These are phyloP conservation scores for Gremmenia infestans DNA, from an alignment of 2,329 filamentous ascomycete species.

Conservation along the genomic window DNA sequence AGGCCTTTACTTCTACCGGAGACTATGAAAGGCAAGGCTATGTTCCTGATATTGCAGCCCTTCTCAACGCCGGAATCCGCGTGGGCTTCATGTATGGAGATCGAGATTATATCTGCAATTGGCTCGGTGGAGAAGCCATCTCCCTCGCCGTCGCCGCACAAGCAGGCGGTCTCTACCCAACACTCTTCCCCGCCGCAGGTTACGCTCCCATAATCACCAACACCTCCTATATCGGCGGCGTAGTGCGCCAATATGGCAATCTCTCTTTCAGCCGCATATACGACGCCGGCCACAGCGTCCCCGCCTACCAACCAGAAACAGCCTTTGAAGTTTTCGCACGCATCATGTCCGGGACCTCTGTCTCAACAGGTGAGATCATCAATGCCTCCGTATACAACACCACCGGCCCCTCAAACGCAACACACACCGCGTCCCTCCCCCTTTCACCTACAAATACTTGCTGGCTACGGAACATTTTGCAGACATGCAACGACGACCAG, in stretches of 20 bases:
- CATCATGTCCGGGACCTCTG: slow-evolving; percentile 48
- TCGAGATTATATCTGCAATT: slow-evolving; percentile 60
- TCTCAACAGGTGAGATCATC: slow-evolving; percentile 45
- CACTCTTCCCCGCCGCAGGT: slow-evolving; percentile 58
- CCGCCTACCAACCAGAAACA: slow-evolving; percentile 50
- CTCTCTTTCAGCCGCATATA: slow-evolving; percentile 64
- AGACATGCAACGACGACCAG: slow-evolving; percentile 50
- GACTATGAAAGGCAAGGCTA: slow-evolving; percentile 62
- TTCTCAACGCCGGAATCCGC: slow-evolving; percentile 58
- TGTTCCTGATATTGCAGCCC: slow-evolving; percentile 52
- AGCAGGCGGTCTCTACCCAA: slow-evolving; percentile 42
- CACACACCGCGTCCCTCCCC: slow-evolving; percentile 49
- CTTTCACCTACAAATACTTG: slow-evolving; percentile 48
- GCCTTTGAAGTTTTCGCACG: slow-evolving; percentile 53
- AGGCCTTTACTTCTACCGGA: slow-evolving; percentile 45
- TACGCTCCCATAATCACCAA: slow-evolving; percentile 70
- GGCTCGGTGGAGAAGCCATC: slow-evolving; percentile 71
- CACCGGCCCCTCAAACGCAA: slow-evolving; percentile 52
- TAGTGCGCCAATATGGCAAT: slow-evolving; percentile 73
- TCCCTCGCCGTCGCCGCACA: slow-evolving; percentile 56
- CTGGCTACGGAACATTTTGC: slow-evolving; percentile 52
- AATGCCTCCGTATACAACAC: slow-evolving; percentile 50
- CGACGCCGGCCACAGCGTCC: slow-evolving; percentile 61
- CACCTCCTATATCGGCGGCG: slow-evolving; percentile 62
- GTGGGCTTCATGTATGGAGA: slow-evolving; percentile 69